Evolutionary conservation across 805 yeast species (phyloP).

Genomic region (Dipodascus geniculatus): DNA sequence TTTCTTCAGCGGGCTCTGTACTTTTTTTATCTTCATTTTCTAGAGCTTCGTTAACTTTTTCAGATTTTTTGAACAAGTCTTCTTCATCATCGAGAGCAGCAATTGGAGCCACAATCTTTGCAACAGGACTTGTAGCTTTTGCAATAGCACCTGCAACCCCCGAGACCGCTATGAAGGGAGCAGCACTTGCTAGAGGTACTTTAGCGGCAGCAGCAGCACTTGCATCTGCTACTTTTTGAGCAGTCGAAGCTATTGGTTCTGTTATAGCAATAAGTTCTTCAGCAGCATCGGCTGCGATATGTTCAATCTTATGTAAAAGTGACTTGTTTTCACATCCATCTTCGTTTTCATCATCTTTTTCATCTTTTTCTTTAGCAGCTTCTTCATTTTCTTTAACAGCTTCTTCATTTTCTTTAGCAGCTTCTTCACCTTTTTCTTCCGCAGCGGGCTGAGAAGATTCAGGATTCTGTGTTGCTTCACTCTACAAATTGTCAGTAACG

Average conservation of each 20-base stretch:
- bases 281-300: neutral
- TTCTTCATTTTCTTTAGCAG: neutral
- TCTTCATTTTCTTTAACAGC: neutral
- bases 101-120: neutral
- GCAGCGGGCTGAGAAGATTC: neutral
- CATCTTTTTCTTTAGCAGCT: neutral
- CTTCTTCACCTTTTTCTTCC: neutral
- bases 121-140: neutral
- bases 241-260: neutral
- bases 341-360: neutral
- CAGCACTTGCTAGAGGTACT: neutral
- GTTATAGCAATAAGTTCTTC: neutral
- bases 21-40: neutral
- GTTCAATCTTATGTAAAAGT: neutral
- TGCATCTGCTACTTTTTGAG: neutral
- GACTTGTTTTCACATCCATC: neutral
- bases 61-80: neutral
- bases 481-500: no score
- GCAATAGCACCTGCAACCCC: neutral
- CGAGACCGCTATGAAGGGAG: neutral
- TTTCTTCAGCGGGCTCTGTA: neutral
- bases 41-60: neutral
- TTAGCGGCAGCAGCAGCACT: neutral
- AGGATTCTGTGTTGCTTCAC: no score
- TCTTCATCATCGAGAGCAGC: neutral